Conservation (phyloP, 2,329 filamentous ascomycete species). For the Sporothrix globosa region DNA sequence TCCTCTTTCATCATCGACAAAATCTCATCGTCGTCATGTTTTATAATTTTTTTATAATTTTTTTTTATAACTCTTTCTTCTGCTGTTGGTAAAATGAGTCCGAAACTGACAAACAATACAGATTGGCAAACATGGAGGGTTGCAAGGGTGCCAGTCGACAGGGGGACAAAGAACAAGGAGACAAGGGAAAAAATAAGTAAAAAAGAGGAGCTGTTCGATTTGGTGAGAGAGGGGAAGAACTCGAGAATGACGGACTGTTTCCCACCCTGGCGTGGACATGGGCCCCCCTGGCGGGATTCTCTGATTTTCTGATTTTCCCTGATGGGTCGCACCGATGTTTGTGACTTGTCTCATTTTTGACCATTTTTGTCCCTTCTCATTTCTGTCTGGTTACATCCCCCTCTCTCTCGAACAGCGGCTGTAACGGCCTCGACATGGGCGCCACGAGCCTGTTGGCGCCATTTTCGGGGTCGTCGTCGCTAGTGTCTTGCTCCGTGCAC, state of each 20-base stretch:
- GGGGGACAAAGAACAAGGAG: not conserved
- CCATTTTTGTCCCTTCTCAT: not conserved
- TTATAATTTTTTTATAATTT: too few species aligned
- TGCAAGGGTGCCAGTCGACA: constrained; percentile 2
- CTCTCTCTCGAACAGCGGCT: constrained; percentile 10
- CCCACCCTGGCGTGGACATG: constrained; percentile 6
- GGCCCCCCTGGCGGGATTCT: not conserved
- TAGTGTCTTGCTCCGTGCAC: not conserved
- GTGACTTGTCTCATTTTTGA: constrained; percentile 22
- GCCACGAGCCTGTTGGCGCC: constrained; percentile 26
- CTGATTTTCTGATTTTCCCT: constrained; percentile 16
- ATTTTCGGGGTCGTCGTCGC: not conserved
- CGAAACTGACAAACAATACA: not conserved
- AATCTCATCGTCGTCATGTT: too few species aligned
- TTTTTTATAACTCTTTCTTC: too few species aligned
- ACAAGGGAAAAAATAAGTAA: not conserved
- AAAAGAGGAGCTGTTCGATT: not conserved
- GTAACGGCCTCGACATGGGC: constrained; percentile 28
- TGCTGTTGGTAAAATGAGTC: not conserved
- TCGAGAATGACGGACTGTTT: constrained; percentile 21
- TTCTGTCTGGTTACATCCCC: not conserved
- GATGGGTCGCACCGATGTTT: constrained; percentile 16
- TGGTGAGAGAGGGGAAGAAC: not conserved
- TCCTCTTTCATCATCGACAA: not conserved
- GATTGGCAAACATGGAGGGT: constrained; percentile 2